Evolutionary conservation across 1,139 yeast species (phyloP).

Genomic region (Suhomyces kunorum): DNA sequence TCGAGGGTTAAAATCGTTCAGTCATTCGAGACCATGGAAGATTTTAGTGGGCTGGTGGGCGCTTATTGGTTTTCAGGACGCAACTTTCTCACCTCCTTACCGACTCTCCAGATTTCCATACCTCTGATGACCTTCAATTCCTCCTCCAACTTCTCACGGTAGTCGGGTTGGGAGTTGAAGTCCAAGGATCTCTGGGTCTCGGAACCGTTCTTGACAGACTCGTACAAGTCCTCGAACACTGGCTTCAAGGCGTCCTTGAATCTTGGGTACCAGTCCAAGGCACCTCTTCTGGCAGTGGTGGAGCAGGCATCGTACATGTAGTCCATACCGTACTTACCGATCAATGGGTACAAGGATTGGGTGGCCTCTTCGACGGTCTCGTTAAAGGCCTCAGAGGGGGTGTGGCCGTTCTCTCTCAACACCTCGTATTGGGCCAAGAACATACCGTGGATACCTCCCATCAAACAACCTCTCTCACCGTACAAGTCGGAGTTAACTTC

Average conservation of each 20-base stretch:
- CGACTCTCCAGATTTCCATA: slow-evolving; percentile 99
- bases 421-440: slow-evolving; percentile 99
- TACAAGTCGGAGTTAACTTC: slow-evolving; percentile 98
- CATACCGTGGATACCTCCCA: slow-evolving; percentile 99
- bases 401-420: slow-evolving; percentile 98
- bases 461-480: slow-evolving; percentile 99
- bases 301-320: slow-evolving; percentile 99
- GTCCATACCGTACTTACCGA: slow-evolving; percentile 99
- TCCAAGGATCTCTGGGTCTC: slow-evolving; percentile 98
- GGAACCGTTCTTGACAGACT: slow-evolving; percentile 91
- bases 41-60: slow-evolving; percentile 4
- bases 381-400: slow-evolving; percentile 99
- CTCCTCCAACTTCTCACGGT: slow-evolving; percentile 93
- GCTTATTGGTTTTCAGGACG: slow-evolving; percentile 96
- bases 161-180: slow-evolving; percentile 96
- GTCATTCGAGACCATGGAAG: slow-evolving; percentile 39
- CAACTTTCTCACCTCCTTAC: slow-evolving; percentile 98
- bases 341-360: slow-evolving; percentile 97
- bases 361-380: slow-evolving; percentile 99
- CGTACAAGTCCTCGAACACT: slow-evolving; percentile 93
- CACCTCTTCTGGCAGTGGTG: slow-evolving; percentile 99
- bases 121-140: slow-evolving; percentile 92
- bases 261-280: slow-evolving; percentile 99
- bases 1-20: slow-evolving; percentile 20
- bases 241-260: slow-evolving; percentile 99